Evolutionary conservation across 2,329 filamentous ascomycete species (phyloP).

Genomic region (Periconia macrospinosa): DNA sequence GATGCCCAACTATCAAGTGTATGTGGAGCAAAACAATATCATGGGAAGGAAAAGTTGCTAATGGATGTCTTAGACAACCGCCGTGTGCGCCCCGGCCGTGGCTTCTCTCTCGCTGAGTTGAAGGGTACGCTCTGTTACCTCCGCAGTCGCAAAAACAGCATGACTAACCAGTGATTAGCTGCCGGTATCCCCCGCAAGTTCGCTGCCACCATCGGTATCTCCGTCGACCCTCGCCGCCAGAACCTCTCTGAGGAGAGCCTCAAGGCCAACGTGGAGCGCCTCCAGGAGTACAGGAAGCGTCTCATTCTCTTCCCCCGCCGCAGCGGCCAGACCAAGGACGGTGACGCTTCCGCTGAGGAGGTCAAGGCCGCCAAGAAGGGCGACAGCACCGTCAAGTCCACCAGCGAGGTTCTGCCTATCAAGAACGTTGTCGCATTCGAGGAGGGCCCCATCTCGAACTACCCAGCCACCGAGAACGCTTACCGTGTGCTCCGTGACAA

Average conservation of each 20-base stretch:
- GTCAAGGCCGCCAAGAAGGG: slow-evolving; percentile 68
- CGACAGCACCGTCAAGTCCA: slow-evolving; percentile 55
- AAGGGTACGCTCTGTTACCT: slow-evolving; percentile 68
- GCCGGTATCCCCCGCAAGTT: slow-evolving; percentile 93
- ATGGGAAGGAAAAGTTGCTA: slow-evolving; percentile 9
- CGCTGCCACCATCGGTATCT: slow-evolving; percentile 93
- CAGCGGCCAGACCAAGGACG: slow-evolving; percentile 87
- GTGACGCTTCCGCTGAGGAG: slow-evolving; percentile 82
- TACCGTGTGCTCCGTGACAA: slow-evolving; percentile 84
- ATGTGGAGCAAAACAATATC: slow-evolving; percentile 13
- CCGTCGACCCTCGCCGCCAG: slow-evolving; percentile 92
- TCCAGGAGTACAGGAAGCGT: slow-evolving; percentile 95
- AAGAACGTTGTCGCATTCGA: slow-evolving; percentile 70
- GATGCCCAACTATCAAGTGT: slow-evolving; percentile 94
- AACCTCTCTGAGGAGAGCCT: slow-evolving; percentile 97
- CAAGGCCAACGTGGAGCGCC: slow-evolving; percentile 91
- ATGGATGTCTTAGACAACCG: slow-evolving; percentile 71
- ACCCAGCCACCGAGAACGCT: slow-evolving; percentile 76
- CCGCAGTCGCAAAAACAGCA: neutral
- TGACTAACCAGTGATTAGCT: slow-evolving; percentile 61
- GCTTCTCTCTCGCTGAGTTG: slow-evolving; percentile 95
- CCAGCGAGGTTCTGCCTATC: slow-evolving; percentile 71
- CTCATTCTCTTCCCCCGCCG: slow-evolving; percentile 98
- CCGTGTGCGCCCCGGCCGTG: slow-evolving; percentile 91
- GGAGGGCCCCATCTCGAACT: slow-evolving; percentile 76